Evolutionary conservation across 2,329 filamentous ascomycete genomes (phyloP).

Genomic region (Thyridium curvatum): DNA sequence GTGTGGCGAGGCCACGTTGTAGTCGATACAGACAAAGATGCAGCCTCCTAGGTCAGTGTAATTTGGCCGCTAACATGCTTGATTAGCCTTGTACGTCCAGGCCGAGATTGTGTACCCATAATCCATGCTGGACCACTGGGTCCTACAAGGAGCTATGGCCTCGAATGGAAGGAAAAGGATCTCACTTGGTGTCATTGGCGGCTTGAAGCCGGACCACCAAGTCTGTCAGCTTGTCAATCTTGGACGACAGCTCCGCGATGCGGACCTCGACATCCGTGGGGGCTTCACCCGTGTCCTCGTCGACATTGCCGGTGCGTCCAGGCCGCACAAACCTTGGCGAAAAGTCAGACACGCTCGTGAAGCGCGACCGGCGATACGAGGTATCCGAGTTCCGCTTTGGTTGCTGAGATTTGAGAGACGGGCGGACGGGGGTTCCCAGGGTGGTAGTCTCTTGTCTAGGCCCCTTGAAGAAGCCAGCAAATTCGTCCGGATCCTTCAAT

Average conservation of each 20-base stretch:
- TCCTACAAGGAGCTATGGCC: too few relatives aligned
- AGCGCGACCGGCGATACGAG: conserved; percentile 2
- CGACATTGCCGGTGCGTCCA: not conserved
- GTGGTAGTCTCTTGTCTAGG: conserved; percentile 19
- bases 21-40: too few relatives aligned
- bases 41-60: too few relatives aligned
- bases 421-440: conserved; percentile 2
- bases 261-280: conserved; percentile 26
- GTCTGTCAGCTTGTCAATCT: conserved; percentile 53
- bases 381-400: conserved; percentile 2
- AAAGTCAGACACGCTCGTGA: conserved; percentile 7
- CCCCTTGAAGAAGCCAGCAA: conserved; percentile 39
- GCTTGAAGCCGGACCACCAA: conserved; percentile 44
- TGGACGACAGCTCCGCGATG: conserved; percentile 46
- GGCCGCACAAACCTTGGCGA: not conserved
- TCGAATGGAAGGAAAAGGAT: too few relatives aligned
- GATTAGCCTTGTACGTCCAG: too few relatives aligned
- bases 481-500: conserved; percentile 30
- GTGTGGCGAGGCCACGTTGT: too few relatives aligned
- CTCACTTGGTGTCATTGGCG: conserved; percentile 8
- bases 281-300: conserved; percentile 12
- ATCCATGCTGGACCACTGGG: too few relatives aligned
- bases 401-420: too few relatives aligned
- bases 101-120: too few relatives aligned
- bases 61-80: too few relatives aligned